A percentile compares a stretch with the other conserved stretches of the same genome.
Evolutionary conservation across 148 eudicot species (phyloP).

Genomic region (Vaccinium darrowii): DNA sequence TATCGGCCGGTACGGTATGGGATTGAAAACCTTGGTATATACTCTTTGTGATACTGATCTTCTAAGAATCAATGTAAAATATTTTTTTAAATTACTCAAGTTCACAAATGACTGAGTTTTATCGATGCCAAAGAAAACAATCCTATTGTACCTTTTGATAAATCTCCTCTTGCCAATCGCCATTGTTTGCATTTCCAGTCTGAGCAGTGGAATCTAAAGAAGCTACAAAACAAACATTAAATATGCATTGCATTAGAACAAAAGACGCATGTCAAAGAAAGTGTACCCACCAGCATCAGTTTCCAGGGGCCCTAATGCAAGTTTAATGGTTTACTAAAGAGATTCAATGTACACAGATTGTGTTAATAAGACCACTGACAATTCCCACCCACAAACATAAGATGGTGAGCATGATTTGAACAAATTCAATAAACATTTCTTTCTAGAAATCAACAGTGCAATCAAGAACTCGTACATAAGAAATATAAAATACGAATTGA

Average conservation of each 20-base stretch:
- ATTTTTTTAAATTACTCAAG: background rate
- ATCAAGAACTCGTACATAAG: background rate
- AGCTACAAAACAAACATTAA: constrained; percentile 38
- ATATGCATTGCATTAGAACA: background rate
- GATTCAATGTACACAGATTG: background rate
- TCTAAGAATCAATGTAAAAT: background rate
- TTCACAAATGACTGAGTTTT: background rate
- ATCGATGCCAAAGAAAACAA: background rate
- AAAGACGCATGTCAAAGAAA: background rate
- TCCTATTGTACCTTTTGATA: constrained; percentile 70
- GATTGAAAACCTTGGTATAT: too few relatives aligned
- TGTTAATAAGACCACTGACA: background rate
- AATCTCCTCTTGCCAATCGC: constrained; percentile 92
- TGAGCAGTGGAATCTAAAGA: constrained; percentile 86
- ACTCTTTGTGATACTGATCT: background rate
- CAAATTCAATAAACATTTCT: background rate
- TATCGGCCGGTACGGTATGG: too few relatives aligned
- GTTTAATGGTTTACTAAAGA: background rate
- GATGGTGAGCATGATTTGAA: background rate
- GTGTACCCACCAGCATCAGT: background rate
- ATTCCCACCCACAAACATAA: background rate
- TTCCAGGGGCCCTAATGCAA: background rate
- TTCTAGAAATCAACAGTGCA: background rate
- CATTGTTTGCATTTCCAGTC: constrained; percentile 53
- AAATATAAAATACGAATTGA: background rate